phyloP scores from a whole-genome alignment of 1,139 yeast genomes.

The Candida tropicalis region DNA sequence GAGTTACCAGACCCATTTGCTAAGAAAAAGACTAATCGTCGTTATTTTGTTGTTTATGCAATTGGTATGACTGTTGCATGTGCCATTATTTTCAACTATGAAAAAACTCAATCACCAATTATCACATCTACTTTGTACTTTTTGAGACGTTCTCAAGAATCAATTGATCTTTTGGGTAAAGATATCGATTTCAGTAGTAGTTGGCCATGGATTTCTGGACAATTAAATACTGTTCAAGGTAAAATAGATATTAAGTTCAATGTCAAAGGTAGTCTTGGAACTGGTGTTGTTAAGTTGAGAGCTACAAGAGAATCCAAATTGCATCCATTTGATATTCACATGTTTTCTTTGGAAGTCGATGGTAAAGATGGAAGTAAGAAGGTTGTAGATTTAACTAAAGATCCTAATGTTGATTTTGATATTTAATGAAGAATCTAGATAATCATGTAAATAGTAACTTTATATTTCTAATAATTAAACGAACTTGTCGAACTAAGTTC shows the following conservation, averaged over 20 bases:
- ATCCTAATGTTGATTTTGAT: conserved; percentile 46
- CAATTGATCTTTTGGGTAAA: conserved; percentile 68
- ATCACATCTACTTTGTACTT: conserved; percentile 87
- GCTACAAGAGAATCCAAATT: conserved; percentile 61
- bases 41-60: conserved; percentile 62
- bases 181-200: conserved; percentile 69
- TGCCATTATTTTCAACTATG: conserved; percentile 83
- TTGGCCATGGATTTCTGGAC: conserved; percentile 91
- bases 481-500: neutral
- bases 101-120: conserved; percentile 85
- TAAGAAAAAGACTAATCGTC: conserved; percentile 51
- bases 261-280: conserved; percentile 62
- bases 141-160: conserved; percentile 73
- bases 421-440: neutral
- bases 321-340: conserved; percentile 61
- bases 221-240: conserved; percentile 81
- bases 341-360: conserved; percentile 57
- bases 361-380: conserved; percentile 30
- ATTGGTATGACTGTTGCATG: conserved; percentile 67
- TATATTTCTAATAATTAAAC: neutral
- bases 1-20: conserved; percentile 78
- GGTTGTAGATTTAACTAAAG: conserved; percentile 51
- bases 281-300: conserved; percentile 54
- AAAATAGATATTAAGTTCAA: conserved; percentile 70
- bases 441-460: conserved; percentile 2